Base-by-base conservation (phyloP, 108 stramenopile genomes). In the Fistulifera pelliculosa region DNA sequence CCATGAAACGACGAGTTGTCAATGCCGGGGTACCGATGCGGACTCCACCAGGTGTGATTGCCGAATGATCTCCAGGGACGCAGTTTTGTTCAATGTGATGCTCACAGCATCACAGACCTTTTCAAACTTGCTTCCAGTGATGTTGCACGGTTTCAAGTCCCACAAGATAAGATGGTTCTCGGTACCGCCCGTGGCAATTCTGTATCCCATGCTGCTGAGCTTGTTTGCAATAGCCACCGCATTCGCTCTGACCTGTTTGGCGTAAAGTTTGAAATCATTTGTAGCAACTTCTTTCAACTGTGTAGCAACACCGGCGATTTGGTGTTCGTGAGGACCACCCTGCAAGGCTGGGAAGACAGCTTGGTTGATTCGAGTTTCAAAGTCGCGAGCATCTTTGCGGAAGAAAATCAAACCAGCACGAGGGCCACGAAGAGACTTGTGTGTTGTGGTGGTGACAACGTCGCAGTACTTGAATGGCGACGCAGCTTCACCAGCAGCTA, bases 31-130 rank as follows among this genome's bases (percentile, higher is more conserved):
- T 70, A 43, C 99, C 99, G 52, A 99, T 88, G 27, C 99, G 89
- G 25, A 98, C 96, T 43, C 99, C 99, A 22, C 99, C 99, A 43
- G 99, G 99, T 17, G 96, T 93, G n/a, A 99, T 75, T 38, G 99
- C 99, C 42, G 96, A 97, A 47, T 84, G 56, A 76, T 99, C 99
- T 51, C 97, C 99, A 22, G 90, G 90, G 26, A 99, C 95, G 39
- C 97, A 95, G 68, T 99, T 99, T 99, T 99, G 87, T 99, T 99
- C 45, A 98, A 68, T 38, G 99, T 99, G 75, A 99, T 99, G 83
- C 84, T 81, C 26, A 91, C 85, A 12, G 80, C 80, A 66, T 99
- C 99, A 74, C 96, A 98, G n/a, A 92, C 72, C 77, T 94, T 98
- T 76, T 99, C 96, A 62, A 95, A 90, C 80, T 99, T 99, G 71